phyloP scores from a whole-genome alignment of 208 protist species.

The Trypanosoma congolense region DNA sequence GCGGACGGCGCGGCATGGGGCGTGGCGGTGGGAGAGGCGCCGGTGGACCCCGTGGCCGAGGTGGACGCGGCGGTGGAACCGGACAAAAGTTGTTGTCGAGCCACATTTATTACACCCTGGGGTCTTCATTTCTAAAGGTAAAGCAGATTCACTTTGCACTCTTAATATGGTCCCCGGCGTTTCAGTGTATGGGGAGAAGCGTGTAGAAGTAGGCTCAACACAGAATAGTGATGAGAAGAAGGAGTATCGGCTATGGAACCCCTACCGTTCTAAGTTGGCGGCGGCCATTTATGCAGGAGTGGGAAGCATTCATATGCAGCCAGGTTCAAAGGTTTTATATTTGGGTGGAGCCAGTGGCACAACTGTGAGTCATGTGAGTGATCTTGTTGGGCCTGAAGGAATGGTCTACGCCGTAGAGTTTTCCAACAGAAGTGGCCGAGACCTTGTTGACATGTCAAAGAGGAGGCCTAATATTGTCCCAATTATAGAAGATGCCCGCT shows the following conservation, averaged over 20 bases:
- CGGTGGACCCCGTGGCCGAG: slow-evolving; percentile 27
- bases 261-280: slow-evolving; percentile 99
- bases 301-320: slow-evolving; percentile 97
- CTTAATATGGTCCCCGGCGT: slow-evolving; percentile 98
- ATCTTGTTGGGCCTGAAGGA: slow-evolving; percentile 99
- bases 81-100: slow-evolving; percentile 96
- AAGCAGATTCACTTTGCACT: slow-evolving; percentile 98
- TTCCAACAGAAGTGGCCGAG: slow-evolving; percentile 97
- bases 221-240: slow-evolving; percentile 93
- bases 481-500: slow-evolving; percentile 99
- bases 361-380: slow-evolving; percentile 99
- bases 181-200: slow-evolving; percentile 99
- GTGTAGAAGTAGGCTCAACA: slow-evolving; percentile 89
- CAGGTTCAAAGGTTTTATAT: slow-evolving; percentile 99
- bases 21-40: slow-evolving; percentile 37
- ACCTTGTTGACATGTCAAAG: slow-evolving; percentile 99
- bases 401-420: slow-evolving; percentile 99
- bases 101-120: slow-evolving; percentile 95
- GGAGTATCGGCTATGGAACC: slow-evolving; percentile 99
- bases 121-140: slow-evolving; percentile 98
- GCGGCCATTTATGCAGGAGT: slow-evolving; percentile 98
- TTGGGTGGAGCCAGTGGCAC: slow-evolving; percentile 99
- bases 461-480: slow-evolving; percentile 99
- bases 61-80: slow-evolving; percentile 64
- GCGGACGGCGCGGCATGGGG: slow-evolving; percentile 34